phyloP scores from a whole-genome alignment of 1,284 basidiomycete genomes.

The Coniophora puteana region DNA sequence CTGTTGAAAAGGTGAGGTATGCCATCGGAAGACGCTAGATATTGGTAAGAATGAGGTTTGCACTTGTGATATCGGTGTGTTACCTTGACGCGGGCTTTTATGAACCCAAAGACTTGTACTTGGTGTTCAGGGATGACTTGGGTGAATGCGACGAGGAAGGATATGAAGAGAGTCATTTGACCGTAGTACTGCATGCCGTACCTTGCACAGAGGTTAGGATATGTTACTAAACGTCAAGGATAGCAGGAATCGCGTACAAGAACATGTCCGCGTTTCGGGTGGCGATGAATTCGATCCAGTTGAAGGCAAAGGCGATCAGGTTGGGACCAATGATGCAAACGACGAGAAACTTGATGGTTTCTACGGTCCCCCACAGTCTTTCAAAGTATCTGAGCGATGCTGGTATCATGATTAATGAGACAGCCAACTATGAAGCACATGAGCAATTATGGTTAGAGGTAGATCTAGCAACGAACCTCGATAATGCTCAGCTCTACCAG shows the following conservation, averaged over 20 bases:
- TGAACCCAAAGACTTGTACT: slow-evolving; percentile 84
- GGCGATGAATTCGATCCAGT: slow-evolving; percentile 75
- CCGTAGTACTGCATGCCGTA: slow-evolving; percentile 90
- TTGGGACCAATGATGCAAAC: slow-evolving; percentile 82
- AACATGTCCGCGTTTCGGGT: slow-evolving; percentile 64
- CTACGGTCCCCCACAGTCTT: slow-evolving; percentile 86
- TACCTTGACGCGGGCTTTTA: slow-evolving; percentile 90
- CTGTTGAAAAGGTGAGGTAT: slow-evolving; percentile 88
- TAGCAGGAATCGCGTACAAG: slow-evolving; percentile 73
- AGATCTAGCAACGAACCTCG: slow-evolving; percentile 57
- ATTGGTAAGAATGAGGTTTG: slow-evolving; percentile 7
- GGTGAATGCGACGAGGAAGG: slow-evolving; percentile 92
- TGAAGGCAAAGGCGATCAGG: slow-evolving; percentile 81
- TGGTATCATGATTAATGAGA: slow-evolving; percentile 77
- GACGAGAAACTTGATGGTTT: slow-evolving; percentile 83
- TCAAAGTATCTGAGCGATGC: slow-evolving; percentile 89
- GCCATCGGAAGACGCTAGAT: slow-evolving; percentile 85
- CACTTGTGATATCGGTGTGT: background rate
- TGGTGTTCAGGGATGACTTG: slow-evolving; percentile 98
- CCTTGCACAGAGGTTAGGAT: slow-evolving; percentile 46
- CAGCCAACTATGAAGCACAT: slow-evolving; percentile 55
- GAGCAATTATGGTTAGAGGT: slow-evolving; percentile 12
- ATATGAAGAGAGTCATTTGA: slow-evolving; percentile 88
- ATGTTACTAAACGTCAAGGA: slow-evolving; percentile 6
- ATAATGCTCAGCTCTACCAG: slow-evolving; percentile 84